A percentile compares a stretch with the other conserved stretches of the same genome.
phyloP scores from a whole-genome alignment of 305 asterid genomes.

The Stenogyne calaminthoides region DNA sequence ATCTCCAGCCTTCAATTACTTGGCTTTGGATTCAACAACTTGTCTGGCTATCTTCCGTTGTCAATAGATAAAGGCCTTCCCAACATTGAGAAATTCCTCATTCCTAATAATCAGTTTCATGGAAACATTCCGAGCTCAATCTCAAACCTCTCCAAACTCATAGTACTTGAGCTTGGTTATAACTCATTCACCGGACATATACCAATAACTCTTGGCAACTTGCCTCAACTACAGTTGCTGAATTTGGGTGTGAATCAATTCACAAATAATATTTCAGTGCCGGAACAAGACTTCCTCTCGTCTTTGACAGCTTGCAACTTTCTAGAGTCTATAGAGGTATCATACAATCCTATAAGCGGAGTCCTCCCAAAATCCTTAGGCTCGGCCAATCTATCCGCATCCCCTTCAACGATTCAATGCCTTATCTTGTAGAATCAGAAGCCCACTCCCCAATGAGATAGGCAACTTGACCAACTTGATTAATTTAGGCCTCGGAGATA shows the following conservation, averaged over 20 bases:
- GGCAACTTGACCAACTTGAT: constrained; percentile 26
- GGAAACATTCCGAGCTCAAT: constrained; percentile 4
- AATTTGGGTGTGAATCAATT: neutral
- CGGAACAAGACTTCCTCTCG: neutral
- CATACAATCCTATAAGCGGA: too few species aligned
- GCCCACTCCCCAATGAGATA: constrained; percentile 29
- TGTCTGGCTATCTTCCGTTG: constrained; percentile 29
- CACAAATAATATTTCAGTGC: constrained; percentile 7
- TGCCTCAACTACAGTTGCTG: neutral
- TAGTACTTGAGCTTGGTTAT: too few species aligned
- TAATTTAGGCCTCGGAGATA: neutral
- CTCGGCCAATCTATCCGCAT: constrained; percentile 21
- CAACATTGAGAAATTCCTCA: neutral
- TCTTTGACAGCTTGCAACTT: too few species aligned
- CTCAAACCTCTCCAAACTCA: too few species aligned
- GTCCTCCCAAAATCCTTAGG: constrained; percentile 25
- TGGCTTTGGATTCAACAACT: neutral
- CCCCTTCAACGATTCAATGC: neutral
- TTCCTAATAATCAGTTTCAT: neutral
- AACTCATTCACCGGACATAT: too few species aligned
- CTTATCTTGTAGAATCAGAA: neutral
- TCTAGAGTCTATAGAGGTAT: too few species aligned
- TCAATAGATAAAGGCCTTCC: constrained; percentile 27
- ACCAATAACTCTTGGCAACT: constrained; percentile 23
- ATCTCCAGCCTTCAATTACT: neutral